Evolutionary conservation across 768 basidiomycete genomes (phyloP).

Genomic region (Tylopilus felleus): DNA sequence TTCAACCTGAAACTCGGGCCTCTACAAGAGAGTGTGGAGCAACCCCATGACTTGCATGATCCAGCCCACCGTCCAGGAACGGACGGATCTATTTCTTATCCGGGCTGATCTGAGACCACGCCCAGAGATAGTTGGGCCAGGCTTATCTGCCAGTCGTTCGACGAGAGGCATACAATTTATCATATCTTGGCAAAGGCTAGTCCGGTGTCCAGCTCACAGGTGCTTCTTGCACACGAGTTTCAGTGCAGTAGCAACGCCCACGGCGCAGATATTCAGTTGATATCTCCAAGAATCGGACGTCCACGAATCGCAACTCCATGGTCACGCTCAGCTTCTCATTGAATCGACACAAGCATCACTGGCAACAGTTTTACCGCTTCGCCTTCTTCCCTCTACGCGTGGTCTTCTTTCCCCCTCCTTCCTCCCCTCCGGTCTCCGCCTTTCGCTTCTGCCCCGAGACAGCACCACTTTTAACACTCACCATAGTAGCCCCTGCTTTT

Average conservation of each 20-base stretch:
- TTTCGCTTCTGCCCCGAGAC: slow-evolving; percentile 58
- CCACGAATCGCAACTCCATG: not conserved
- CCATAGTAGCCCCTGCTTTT: slow-evolving; percentile 58
- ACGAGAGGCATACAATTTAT: too few relatives aligned
- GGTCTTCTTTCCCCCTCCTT: slow-evolving; percentile 45
- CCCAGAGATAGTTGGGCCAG: not conserved
- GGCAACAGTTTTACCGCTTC: slow-evolving; percentile 30
- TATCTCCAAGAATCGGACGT: not conserved
- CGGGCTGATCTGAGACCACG: not conserved
- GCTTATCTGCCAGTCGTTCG: not conserved
- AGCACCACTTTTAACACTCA: slow-evolving; percentile 62
- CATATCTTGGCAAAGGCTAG: too few relatives aligned
- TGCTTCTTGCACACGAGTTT: not conserved
- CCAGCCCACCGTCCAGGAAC: not conserved
- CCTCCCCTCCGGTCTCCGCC: slow-evolving; percentile 31
- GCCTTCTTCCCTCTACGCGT: slow-evolving; percentile 45
- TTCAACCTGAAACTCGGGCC: slow-evolving; percentile 2
- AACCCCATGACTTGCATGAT: not conserved
- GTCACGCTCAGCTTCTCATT: not conserved
- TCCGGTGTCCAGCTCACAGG: not conserved
- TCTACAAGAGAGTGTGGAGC: not conserved
- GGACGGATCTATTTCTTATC: not conserved
- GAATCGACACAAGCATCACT: not conserved
- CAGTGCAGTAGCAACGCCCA: not conserved
- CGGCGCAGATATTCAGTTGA: not conserved